These are phyloP conservation scores for Adansonia madagascariensis DNA, from an alignment of 441 rosid species.

Conservation along the genomic window DNA sequence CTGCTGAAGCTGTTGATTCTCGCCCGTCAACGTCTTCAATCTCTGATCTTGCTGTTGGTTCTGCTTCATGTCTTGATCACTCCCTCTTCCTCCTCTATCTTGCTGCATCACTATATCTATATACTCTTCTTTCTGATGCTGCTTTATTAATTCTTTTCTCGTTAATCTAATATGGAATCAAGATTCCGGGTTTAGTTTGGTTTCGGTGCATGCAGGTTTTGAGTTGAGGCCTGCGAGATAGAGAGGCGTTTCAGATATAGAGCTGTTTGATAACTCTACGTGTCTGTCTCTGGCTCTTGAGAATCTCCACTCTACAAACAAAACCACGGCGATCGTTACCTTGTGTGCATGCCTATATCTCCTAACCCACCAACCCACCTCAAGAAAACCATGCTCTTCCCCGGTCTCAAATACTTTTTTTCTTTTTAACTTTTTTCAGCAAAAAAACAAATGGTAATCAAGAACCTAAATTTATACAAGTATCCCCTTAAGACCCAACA, in stretches of 20 bases:
- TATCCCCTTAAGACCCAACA: constrained; percentile 10
- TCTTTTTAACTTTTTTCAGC: constrained; percentile 1
- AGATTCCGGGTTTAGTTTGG: constrained; percentile 15
- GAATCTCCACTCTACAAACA: constrained; percentile 21
- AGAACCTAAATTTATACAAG: constrained; percentile 18
- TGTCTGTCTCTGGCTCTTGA: background rate
- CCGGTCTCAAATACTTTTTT: background rate
- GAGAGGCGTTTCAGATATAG: constrained; percentile 30
- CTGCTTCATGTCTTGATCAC: constrained; percentile 30
- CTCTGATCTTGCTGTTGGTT: constrained; percentile 40
- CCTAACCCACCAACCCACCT: constrained; percentile 26
- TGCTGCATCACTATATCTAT: constrained; percentile 31
- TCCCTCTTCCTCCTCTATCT: constrained; percentile 28
- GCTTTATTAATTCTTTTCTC: background rate
- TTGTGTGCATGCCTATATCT: constrained; percentile 31
- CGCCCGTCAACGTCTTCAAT: constrained; percentile 32
- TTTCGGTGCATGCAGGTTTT: constrained; percentile 35
- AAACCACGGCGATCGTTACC: constrained; percentile 34
- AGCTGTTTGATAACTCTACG: constrained; percentile 27
- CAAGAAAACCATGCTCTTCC: constrained; percentile 28
- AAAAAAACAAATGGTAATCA: constrained; percentile 28
- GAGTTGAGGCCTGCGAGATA: background rate
- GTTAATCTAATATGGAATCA: background rate
- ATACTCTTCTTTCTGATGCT: background rate
- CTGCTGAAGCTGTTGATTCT: constrained; percentile 34